These are phyloP conservation scores for Raffaelea albimanens DNA, from an alignment of 2,329 filamentous ascomycete species.

Conservation along the genomic window DNA sequence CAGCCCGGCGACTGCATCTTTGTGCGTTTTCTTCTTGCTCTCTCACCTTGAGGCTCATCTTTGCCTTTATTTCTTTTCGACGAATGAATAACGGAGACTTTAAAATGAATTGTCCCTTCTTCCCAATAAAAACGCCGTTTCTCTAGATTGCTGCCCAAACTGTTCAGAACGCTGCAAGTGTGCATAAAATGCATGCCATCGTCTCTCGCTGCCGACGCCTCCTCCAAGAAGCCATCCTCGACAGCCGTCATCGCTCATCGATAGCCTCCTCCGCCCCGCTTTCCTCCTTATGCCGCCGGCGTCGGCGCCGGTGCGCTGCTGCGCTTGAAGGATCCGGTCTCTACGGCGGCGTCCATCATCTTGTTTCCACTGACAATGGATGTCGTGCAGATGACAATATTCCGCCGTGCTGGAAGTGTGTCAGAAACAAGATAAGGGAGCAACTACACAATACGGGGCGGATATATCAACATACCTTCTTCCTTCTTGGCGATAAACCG, in stretches of 20 bases:
- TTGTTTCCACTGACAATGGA: conserved; percentile 81
- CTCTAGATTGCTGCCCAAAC: not conserved
- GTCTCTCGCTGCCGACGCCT: no score
- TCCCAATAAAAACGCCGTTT: not conserved
- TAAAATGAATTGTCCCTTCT: no score
- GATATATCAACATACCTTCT: conserved; percentile 42
- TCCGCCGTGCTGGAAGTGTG: conserved; percentile 28
- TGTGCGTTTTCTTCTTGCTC: no score
- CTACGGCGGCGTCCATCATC: conserved; percentile 79
- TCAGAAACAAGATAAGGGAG: conserved; percentile 6
- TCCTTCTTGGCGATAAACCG: conserved; percentile 82
- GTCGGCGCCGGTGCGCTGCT: conserved; percentile 17
- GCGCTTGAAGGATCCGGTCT: conserved; percentile 54
- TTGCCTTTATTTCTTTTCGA: no score
- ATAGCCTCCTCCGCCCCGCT: not conserved
- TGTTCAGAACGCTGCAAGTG: no score
- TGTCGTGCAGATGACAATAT: conserved; percentile 87
- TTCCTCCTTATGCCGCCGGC: not conserved
- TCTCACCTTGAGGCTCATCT: no score
- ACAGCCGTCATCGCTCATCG: no score
- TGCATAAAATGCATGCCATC: no score
- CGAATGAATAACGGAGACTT: no score
- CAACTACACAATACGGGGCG: conserved; percentile 1
- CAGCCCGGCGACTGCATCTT: no score
- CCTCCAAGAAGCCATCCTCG: no score